Base-by-base conservation (phyloP, 2,329 filamentous ascomycete genomes). In the Sarocladiaceae sp. region DNA sequence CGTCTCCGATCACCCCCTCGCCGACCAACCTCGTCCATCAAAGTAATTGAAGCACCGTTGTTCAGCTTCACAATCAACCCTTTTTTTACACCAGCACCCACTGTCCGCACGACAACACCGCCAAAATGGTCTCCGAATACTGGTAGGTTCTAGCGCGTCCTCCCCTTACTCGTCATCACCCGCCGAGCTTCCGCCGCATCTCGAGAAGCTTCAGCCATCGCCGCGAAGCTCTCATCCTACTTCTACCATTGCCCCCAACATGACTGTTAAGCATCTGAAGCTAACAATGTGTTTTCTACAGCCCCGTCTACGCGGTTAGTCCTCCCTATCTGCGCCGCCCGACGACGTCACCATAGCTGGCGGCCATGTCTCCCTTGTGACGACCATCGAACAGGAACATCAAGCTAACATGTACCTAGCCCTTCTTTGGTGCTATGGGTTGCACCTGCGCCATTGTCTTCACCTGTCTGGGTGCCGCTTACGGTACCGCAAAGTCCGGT, bases 241-340 rank as follows among this genome's bases (percentile, higher is more conserved):
- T 48, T 17, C 15, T 11, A 22, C 20, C 5, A 33, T 48, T 48
- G 13, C 12, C 12, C 20, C 13, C 10, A 22, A 26, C 44, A 48
- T 33, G 25, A 20, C 22, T 26, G 4, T 13, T 11, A 10, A 31
- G 28, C 13, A 6, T 33, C 17, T 31, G 23, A 57, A 71, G 70
- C 79, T 83, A 70, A 83, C 69, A 51, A 53, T 46, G 33, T 44
- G 55, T 55, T 57, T 59, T 54, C 49, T 68, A 58, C 65, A 99
- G 93, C 80, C 93, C 93, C 77, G 93, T 96, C 69, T 99, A 97
- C 80, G 90, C 94, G 83, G 94, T 97, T 84, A 90, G 93, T 96
- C 66, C 59, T 56, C 59, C 62, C 58, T 40, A 17, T 18, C 58
- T 50, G 58, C 55, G 57, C 56, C 58, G 60, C 52, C 60, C 59